These are phyloP conservation scores for Cymbidium sinense DNA, from an alignment of 106 monocot species.

Conservation along the genomic window DNA sequence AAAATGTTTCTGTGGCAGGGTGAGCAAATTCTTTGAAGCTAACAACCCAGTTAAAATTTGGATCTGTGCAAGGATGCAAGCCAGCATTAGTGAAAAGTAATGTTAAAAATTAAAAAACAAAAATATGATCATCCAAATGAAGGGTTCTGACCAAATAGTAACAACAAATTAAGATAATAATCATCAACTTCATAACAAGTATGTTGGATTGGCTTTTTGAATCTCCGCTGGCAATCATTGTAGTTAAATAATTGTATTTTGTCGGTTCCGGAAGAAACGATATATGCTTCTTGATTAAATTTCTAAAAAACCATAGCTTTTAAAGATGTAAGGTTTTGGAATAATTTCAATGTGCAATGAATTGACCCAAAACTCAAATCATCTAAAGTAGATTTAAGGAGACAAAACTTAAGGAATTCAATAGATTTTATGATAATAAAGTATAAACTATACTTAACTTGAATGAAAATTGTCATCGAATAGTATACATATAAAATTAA, in stretches of 20 bases:
- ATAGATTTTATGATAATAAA: no score
- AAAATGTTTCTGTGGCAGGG: constrained; percentile 80
- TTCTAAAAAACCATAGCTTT: neutral
- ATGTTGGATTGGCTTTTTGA: neutral
- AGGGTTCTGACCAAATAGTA: no score
- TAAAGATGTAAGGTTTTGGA: no score
- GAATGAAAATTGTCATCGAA: no score
- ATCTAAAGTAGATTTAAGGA: neutral
- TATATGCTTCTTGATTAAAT: neutral
- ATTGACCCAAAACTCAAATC: neutral
- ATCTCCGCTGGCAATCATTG: neutral
- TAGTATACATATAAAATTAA: no score
- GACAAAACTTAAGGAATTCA: no score
- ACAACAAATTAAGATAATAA: no score
- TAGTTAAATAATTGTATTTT: neutral
- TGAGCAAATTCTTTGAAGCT: constrained; percentile 93
- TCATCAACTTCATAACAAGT: neutral
- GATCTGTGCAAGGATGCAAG: constrained; percentile 41
- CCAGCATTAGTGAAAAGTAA: neutral
- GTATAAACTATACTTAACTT: no score
- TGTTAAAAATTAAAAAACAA: neutral
- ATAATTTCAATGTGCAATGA: neutral
- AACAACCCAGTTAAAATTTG: constrained; percentile 78
- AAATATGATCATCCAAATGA: no score
- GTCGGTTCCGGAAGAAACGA: neutral